These are phyloP conservation scores for Aspergillus sojae DNA, from an alignment of 2,329 filamentous ascomycete species.

Conservation along the genomic window DNA sequence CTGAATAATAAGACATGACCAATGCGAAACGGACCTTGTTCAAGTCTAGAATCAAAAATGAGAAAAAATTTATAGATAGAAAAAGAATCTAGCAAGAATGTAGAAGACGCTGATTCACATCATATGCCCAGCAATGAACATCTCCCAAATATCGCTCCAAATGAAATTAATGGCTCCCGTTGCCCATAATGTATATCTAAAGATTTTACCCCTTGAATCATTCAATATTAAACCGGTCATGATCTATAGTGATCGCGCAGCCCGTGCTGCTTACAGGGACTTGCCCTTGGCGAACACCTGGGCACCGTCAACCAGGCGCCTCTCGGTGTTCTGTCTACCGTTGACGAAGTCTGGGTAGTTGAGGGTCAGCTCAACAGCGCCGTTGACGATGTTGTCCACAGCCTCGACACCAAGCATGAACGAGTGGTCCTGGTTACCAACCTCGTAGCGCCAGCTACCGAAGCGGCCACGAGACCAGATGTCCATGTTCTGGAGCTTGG, in stretches of 20 bases:
- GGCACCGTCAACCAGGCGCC: constrained; percentile 63
- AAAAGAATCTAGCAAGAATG: constrained; percentile 14
- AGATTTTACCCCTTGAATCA: constrained; percentile 23
- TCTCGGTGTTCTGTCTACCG: constrained; percentile 63
- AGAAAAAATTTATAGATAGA: constrained; percentile 7
- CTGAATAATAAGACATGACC: background rate
- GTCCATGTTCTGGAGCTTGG: constrained; percentile 85
- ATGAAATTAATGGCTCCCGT: constrained; percentile 22
- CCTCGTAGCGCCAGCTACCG: constrained; percentile 97
- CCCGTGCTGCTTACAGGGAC: constrained; percentile 30
- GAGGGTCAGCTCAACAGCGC: constrained; percentile 85
- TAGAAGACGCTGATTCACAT: constrained; percentile 18
- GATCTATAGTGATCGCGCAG: constrained; percentile 14
- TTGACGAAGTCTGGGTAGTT: constrained; percentile 99
- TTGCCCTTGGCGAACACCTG: constrained; percentile 58
- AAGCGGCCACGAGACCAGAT: constrained; percentile 97
- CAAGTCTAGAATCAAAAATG: constrained; percentile 6
- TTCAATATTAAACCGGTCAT: constrained; percentile 25
- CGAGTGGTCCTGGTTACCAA: constrained; percentile 94
- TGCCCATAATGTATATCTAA: constrained; percentile 22
- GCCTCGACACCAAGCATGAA: constrained; percentile 98
- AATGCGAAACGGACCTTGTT: background rate
- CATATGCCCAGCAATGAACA: constrained; percentile 35
- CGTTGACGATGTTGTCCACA: constrained; percentile 85
- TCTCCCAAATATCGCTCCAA: constrained; percentile 38